Conservation (phyloP, 768 basidiomycete genomes). For the Lentinula detonsa region DNA sequence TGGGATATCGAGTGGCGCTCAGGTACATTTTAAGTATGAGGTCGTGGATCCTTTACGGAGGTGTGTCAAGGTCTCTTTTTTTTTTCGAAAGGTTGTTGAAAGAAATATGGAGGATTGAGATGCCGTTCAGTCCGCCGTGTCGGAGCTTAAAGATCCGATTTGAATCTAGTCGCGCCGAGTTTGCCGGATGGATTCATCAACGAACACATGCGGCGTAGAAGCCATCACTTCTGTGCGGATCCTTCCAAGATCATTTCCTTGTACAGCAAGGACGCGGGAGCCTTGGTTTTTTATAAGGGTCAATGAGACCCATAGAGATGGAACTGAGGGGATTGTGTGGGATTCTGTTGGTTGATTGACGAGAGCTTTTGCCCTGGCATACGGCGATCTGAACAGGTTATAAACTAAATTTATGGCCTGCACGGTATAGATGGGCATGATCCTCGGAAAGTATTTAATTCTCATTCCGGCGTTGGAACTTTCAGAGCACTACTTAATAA, state of each 20-base stretch:
- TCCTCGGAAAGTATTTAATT: conserved; percentile 1
- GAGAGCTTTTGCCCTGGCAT: background rate
- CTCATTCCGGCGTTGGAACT: background rate
- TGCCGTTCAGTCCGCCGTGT: too few relatives aligned
- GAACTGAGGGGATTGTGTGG: conserved; percentile 3
- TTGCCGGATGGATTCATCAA: background rate
- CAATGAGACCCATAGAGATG: background rate
- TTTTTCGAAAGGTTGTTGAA: background rate
- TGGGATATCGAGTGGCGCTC: background rate
- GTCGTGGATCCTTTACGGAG: background rate
- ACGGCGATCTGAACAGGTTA: background rate
- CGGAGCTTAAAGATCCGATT: background rate
- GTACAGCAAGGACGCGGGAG: background rate
- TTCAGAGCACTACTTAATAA: background rate
- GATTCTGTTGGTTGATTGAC: background rate
- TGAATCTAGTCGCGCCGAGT: background rate
- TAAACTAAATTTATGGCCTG: background rate
- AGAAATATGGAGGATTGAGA: too few relatives aligned
- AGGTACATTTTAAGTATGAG: background rate
- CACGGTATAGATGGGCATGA: background rate
- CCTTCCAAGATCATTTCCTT: conserved; percentile 1
- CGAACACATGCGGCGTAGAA: conserved; percentile 6
- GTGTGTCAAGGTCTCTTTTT: background rate
- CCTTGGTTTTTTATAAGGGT: background rate
- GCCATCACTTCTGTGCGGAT: conserved; percentile 5